A percentile compares a stretch with the other conserved stretches of the same genome.
These are phyloP conservation scores for Talaromyces funiculosus DNA, from an alignment of 2,329 filamentous ascomycete genomes.

Conservation along the genomic window DNA sequence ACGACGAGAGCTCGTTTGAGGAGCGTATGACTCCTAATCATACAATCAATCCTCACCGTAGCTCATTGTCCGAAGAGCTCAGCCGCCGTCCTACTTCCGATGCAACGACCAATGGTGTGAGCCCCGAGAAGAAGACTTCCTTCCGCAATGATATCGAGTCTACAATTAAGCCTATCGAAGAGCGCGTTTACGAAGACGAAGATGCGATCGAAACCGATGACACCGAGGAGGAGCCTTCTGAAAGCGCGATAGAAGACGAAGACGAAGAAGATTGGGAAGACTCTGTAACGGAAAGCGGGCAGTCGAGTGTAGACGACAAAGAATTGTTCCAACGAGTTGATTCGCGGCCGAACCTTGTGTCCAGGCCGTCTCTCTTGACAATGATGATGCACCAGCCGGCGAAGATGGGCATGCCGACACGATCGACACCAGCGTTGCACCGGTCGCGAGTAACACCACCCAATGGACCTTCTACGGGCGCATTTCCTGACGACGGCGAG, in stretches of 20 bases:
- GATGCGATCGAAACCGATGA: constrained; percentile 54
- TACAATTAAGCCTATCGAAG: constrained; percentile 59
- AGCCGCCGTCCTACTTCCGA: constrained; percentile 34
- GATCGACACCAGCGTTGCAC: constrained; percentile 41
- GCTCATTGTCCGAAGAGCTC: constrained; percentile 51
- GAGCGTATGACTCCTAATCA: constrained; percentile 51
- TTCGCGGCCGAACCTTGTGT: constrained; percentile 76
- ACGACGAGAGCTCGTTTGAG: constrained; percentile 72
- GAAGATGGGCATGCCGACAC: constrained; percentile 56
- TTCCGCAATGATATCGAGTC: constrained; percentile 72
- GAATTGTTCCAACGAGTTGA: constrained; percentile 85
- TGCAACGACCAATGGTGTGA: constrained; percentile 7
- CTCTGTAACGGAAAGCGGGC: constrained; percentile 73
- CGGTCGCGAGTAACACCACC: constrained; percentile 59
- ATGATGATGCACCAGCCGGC: constrained; percentile 79
- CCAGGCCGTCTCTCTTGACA: constrained; percentile 81
- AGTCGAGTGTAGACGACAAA: constrained; percentile 74
- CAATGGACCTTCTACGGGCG: constrained; percentile 60
- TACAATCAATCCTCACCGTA: constrained; percentile 40
- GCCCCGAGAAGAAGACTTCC: constrained; percentile 66
- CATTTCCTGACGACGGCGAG: constrained; percentile 54
- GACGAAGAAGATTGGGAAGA: constrained; percentile 58
- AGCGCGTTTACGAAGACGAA: constrained; percentile 49
- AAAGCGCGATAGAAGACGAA: constrained; percentile 74
- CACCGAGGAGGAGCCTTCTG: constrained; percentile 56